Evolutionary conservation across 495 filamentous ascomycete species (phyloP).

Genomic region (Barbatosphaeria neglecta): DNA sequence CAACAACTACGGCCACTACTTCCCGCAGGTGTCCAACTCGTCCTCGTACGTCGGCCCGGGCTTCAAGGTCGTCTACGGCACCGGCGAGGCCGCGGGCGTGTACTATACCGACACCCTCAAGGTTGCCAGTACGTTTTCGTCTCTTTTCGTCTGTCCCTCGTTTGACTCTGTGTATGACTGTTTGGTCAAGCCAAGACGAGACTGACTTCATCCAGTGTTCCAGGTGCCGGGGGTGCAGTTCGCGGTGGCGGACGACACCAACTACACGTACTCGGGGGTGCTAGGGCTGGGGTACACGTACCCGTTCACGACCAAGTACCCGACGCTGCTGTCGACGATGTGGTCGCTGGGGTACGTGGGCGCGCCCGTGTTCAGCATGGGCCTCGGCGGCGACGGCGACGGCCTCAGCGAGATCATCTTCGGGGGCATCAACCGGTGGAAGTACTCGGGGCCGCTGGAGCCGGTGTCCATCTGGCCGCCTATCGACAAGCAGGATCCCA

Average conservation of each 20-base stretch:
- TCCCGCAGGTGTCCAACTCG: slow-evolving; percentile 24
- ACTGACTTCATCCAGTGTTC: slow-evolving; percentile 8
- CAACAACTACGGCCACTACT: slow-evolving; percentile 26
- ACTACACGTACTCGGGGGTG: slow-evolving; percentile 31
- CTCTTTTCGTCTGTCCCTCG: not conserved
- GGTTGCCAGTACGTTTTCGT: slow-evolving; percentile 20
- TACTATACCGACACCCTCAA: slow-evolving; percentile 29
- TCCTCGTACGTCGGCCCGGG: slow-evolving; percentile 16
- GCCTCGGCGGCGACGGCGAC: slow-evolving; percentile 39
- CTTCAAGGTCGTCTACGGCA: slow-evolving; percentile 29
- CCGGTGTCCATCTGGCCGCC: slow-evolving; percentile 31
- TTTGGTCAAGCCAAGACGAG: too few species aligned
- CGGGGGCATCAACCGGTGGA: slow-evolving; percentile 30
- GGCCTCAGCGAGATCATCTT: slow-evolving; percentile 33
- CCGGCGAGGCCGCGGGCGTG: slow-evolving; percentile 23
- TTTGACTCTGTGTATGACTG: not conserved
- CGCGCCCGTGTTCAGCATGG: slow-evolving; percentile 63
- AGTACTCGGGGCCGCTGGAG: slow-evolving; percentile 28
- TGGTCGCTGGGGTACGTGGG: slow-evolving; percentile 48
- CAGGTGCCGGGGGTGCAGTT: slow-evolving; percentile 15
- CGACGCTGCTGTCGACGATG: slow-evolving; percentile 55
- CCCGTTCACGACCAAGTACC: slow-evolving; percentile 38
- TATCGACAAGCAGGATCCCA: slow-evolving; percentile 20
- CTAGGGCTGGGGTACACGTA: slow-evolving; percentile 29
- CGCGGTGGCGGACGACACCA: slow-evolving; percentile 26